phyloP scores from a whole-genome alignment of 306 rosid genomes.

The Pterocarpus macrocarpus region DNA sequence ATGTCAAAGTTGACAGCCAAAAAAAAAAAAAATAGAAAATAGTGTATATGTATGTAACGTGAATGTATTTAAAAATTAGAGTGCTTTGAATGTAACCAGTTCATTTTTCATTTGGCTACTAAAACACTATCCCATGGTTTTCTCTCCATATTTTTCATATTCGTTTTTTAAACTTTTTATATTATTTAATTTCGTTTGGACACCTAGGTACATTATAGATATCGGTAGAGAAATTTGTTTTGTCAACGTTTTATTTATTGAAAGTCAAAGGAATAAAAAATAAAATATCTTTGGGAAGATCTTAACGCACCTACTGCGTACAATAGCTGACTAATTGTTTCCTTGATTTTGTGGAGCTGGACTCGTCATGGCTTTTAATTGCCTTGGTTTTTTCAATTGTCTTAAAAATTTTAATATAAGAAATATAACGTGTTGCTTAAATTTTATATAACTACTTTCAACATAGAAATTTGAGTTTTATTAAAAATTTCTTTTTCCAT shows the following conservation, averaged over 20 bases:
- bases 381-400: too few species aligned
- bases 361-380: too few species aligned
- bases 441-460: too few species aligned
- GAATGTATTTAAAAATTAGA: not conserved
- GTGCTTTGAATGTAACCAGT: constrained; percentile 9
- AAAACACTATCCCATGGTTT: not conserved
- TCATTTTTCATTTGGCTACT: not conserved
- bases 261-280: constrained; percentile 13
- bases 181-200: not conserved
- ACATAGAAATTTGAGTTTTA: too few species aligned
- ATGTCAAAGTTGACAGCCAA: not conserved
- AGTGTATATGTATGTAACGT: not conserved
- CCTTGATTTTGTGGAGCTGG: too few species aligned
- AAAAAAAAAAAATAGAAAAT: not conserved
- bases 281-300: not conserved
- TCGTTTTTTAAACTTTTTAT: not conserved
- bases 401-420: too few species aligned
- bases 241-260: not conserved
- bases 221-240: not conserved
- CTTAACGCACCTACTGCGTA: not conserved
- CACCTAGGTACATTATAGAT: not conserved
- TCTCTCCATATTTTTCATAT: not conserved
- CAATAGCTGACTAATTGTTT: too few species aligned
- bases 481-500: too few species aligned
- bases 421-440: too few species aligned